Evolutionary conservation across 768 basidiomycete genomes (phyloP).

Genomic region (Boletus huronensis): DNA sequence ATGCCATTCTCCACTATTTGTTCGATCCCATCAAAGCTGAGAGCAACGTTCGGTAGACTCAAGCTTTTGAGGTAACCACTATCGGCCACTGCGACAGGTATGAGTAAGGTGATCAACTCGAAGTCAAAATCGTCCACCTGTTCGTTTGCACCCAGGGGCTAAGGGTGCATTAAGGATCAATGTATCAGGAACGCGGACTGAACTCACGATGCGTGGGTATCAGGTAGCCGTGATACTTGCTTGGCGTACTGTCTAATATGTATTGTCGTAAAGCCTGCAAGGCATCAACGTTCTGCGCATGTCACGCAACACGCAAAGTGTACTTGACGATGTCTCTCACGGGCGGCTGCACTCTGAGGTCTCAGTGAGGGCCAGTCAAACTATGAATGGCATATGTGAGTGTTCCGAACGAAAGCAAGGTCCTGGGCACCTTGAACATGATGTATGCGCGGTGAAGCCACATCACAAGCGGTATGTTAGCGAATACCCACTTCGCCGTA

Average conservation of each 20-base stretch:
- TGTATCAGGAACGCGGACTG: neutral
- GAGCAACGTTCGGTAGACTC: constrained; percentile 22
- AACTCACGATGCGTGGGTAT: constrained; percentile 51
- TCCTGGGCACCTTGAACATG: constrained; percentile 41
- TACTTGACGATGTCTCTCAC: constrained; percentile 16
- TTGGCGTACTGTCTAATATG: constrained; percentile 47
- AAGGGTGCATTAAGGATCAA: neutral
- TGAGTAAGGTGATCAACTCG: neutral
- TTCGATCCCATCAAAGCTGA: constrained; percentile 25
- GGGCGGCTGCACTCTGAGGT: constrained; percentile 6
- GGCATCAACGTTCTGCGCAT: neutral
- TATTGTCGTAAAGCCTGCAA: constrained; percentile 41
- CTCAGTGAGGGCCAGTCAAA: constrained; percentile 17
- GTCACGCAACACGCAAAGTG: neutral
- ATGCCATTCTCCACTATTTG: constrained; percentile 19
- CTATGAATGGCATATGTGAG: constrained; percentile 5
- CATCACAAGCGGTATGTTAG: constrained; percentile 50
- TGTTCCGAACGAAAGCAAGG: too few species aligned
- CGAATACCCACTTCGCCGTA: constrained; percentile 49
- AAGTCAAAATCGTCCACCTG: constrained; percentile 7
- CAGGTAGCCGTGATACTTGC: constrained; percentile 43
- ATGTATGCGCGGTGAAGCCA: constrained; percentile 48
- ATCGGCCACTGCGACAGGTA: constrained; percentile 20
- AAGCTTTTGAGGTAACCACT: constrained; percentile 25
- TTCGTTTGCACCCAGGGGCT: constrained; percentile 64